Percentiles rank a stretch among this genome's conserved stretches.
These are phyloP conservation scores for Tricladium varicosporioides DNA, from an alignment of 2,329 filamentous ascomycete species.

Conservation along the genomic window DNA sequence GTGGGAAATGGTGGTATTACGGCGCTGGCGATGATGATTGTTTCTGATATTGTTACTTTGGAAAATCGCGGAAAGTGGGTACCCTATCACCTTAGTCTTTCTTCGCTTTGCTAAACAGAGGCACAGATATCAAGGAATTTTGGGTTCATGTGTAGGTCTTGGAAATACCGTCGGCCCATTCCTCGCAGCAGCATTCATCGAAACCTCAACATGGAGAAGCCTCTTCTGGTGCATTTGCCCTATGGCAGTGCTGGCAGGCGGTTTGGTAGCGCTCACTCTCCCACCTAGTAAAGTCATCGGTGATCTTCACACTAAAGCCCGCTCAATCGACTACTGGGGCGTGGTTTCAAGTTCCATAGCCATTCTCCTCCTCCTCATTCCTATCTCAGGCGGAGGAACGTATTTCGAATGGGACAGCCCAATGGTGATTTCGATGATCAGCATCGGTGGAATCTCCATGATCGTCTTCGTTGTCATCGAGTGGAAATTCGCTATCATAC, in stretches of 20 bases:
- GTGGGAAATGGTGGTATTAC: conserved; percentile 61
- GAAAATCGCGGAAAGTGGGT: conserved; percentile 55
- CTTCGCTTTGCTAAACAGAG: conserved; percentile 12
- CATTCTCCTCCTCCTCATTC: conserved; percentile 60
- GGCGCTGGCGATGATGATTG: conserved; percentile 59
- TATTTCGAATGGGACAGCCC: conserved; percentile 56
- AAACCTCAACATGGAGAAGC: conserved; percentile 40
- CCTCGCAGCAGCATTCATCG: conserved; percentile 40
- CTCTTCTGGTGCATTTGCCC: conserved; percentile 53
- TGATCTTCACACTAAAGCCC: conserved; percentile 45
- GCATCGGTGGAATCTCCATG: conserved; percentile 45
- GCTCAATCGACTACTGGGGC: conserved; percentile 59
- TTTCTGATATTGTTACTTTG: conserved; percentile 58
- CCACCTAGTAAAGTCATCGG: conserved; percentile 51
- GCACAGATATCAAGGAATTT: conserved; percentile 41
- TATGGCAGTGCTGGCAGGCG: conserved; percentile 44
- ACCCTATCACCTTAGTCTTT: neutral
- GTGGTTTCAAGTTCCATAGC: conserved; percentile 52
- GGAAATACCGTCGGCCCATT: conserved; percentile 45
- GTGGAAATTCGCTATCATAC: conserved; percentile 52
- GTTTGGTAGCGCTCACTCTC: conserved; percentile 46
- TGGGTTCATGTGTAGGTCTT: conserved; percentile 40
- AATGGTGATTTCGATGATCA: conserved; percentile 59
- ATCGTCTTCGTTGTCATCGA: conserved; percentile 53
- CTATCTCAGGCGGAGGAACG: conserved; percentile 58